These are phyloP conservation scores for Glebionis coronaria DNA, from an alignment of 129 eudicot species.

Conservation along the genomic window DNA sequence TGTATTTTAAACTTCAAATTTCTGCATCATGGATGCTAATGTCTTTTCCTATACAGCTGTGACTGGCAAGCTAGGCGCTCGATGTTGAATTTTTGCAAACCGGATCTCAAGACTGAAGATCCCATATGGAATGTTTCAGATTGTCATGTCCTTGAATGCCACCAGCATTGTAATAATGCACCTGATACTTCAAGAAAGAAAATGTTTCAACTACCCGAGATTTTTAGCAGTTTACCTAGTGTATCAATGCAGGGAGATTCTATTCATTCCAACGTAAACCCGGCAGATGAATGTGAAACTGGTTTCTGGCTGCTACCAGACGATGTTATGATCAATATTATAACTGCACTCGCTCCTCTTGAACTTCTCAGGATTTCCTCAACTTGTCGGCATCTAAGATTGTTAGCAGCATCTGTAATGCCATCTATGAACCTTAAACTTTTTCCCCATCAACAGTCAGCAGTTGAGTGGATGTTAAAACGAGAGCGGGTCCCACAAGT, in stretches of 20 bases:
- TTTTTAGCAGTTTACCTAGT: slow-evolving; percentile 76
- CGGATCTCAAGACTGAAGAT: slow-evolving; percentile 14
- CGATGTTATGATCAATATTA: slow-evolving; percentile 61
- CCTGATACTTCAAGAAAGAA: slow-evolving; percentile 57
- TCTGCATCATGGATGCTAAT: slow-evolving; percentile 14
- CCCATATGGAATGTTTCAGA: slow-evolving; percentile 64
- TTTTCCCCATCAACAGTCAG: slow-evolving; percentile 90
- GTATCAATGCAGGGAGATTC: slow-evolving; percentile 40
- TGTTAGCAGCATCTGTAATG: slow-evolving; percentile 70
- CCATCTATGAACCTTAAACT: slow-evolving; percentile 91
- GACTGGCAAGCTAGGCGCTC: slow-evolving; percentile 67
- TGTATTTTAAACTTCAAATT: neutral
- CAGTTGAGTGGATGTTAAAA: slow-evolving; percentile 95
- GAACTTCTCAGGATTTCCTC: slow-evolving; percentile 74
- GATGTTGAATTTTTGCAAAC: slow-evolving; percentile 33
- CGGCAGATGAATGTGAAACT: slow-evolving; percentile 39
- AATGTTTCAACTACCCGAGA: slow-evolving; percentile 80
- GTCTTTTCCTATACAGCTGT: slow-evolving; percentile 52
- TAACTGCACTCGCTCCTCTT: slow-evolving; percentile 48
- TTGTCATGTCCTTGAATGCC: slow-evolving; percentile 89
- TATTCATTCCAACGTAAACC: slow-evolving; percentile 42
- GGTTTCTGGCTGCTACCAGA: slow-evolving; percentile 70
- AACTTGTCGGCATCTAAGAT: slow-evolving; percentile 80
- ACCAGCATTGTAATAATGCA: slow-evolving; percentile 47
- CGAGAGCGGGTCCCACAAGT: slow-evolving; percentile 67